Evolutionary conservation across 2,329 filamentous ascomycete species (phyloP).

Genomic region (Trichoderma sp.): DNA sequence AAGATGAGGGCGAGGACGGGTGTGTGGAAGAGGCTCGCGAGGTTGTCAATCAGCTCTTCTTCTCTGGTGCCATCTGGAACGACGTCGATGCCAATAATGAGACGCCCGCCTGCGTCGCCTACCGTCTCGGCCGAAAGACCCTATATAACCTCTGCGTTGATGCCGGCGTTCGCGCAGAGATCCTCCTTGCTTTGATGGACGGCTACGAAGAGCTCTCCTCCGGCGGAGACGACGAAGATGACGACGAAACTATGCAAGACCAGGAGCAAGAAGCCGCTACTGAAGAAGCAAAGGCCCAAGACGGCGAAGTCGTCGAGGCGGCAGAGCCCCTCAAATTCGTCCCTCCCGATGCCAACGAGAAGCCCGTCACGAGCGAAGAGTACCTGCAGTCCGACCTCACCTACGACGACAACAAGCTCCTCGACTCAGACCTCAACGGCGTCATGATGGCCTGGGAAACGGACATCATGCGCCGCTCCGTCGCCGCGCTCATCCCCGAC

Average conservation of each 20-base stretch:
- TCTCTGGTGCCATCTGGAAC: conserved; percentile 96
- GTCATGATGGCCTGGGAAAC: conserved; percentile 96
- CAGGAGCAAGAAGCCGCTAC: conserved; percentile 42
- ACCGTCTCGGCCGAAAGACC: conserved; percentile 64
- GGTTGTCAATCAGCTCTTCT: conserved; percentile 73
- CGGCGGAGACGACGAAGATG: conserved; percentile 50
- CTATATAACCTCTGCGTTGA: conserved; percentile 84
- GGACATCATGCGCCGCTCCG: conserved; percentile 78
- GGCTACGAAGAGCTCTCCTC: conserved; percentile 74
- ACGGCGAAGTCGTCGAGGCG: conserved; percentile 38
- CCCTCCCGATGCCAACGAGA: conserved; percentile 41
- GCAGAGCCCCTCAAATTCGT: conserved; percentile 36
- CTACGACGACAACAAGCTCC: conserved; percentile 65
- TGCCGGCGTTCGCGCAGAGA: conserved; percentile 86
- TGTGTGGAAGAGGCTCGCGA: conserved; percentile 63
- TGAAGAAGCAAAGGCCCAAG: not conserved
- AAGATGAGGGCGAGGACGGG: conserved; percentile 40
- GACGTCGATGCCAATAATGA: conserved; percentile 84
- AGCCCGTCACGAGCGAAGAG: conserved; percentile 61
- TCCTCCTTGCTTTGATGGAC: conserved; percentile 79
- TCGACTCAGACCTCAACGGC: conserved; percentile 75
- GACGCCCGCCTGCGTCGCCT: conserved; percentile 87
- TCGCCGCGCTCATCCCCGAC: conserved; percentile 61
- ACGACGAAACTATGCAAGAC: conserved; percentile 44
- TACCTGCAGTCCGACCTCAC: conserved; percentile 70